phyloP scores from a whole-genome alignment of 2,329 filamentous ascomycete genomes.

The Fusarium liriodendri region DNA sequence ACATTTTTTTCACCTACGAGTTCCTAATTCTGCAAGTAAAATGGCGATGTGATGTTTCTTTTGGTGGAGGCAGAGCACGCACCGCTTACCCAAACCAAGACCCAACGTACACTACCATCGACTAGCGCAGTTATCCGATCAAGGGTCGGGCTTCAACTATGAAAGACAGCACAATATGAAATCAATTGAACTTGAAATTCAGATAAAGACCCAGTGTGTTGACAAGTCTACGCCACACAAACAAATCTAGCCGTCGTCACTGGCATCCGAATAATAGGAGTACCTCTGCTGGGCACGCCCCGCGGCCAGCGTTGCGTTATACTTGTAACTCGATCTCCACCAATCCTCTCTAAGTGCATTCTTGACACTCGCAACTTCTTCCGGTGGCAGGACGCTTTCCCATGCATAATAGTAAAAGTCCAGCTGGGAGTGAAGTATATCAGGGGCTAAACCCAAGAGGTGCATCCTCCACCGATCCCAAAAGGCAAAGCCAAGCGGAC shows the following conservation, averaged over 20 bases:
- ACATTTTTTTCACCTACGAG: too few species aligned
- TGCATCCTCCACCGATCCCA: constrained; percentile 30
- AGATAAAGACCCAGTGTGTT: background rate
- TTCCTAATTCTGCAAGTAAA: too few species aligned
- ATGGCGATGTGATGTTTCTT: too few species aligned
- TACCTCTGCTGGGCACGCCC: background rate
- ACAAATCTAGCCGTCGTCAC: background rate
- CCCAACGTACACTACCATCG: too few species aligned
- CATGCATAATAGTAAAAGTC: background rate
- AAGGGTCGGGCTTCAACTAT: too few species aligned
- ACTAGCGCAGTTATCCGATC: too few species aligned
- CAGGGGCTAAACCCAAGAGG: background rate
- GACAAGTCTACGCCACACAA: background rate
- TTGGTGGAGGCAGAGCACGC: background rate
- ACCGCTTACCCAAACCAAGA: background rate
- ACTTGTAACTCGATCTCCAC: background rate
- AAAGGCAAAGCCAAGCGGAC: constrained; percentile 27
- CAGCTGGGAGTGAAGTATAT: too few species aligned
- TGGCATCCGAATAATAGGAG: background rate
- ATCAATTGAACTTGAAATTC: background rate
- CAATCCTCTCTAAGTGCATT: background rate
- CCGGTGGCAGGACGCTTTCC: constrained; percentile 7
- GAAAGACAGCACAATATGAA: too few species aligned
- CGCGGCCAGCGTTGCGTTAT: background rate
- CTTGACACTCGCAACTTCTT: background rate